Evolutionary conservation across 176 grass and related monocot genomes (phyloP), one percentile per base, ranked within the genome.

Genomic region (Phyllostachys edulis): DNA sequence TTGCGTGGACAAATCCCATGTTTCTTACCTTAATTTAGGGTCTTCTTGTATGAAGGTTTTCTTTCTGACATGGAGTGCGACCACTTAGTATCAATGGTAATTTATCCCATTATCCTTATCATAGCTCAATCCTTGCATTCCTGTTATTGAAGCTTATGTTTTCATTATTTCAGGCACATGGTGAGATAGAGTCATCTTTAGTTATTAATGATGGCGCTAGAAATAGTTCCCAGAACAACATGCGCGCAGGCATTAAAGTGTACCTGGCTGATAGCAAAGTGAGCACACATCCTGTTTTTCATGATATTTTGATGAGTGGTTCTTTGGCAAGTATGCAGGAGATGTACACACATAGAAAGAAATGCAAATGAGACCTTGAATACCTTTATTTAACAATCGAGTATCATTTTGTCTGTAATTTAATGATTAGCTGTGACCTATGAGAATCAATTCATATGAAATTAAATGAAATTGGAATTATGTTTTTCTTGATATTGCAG

Each of bases 1-100:
- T 84, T 73, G 46, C 81, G 52, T 89, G 80, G 82, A 77, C 34
- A 74, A 85, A 78, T 71, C 66, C 77, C 52, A 71, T 83, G 50
- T 80, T 88, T 77, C 90, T 94, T 88, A 71, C 78, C 84, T 90
- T 87, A 91, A 87, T 77, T 87, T 93, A 94, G 92, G 95, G 82
- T 98, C 81, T 98, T 94, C 79, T 90, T 94, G 78, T 98, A 93
- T 89, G 87, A 98, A 94, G 91, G 85, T 88, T 93, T 98, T 90
- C 90, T 94, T 77, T 86, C 90, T 49, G 90, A 94, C 44, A 78
- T 85, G 67, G 95, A 98, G 67, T 91, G 89, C 1, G 72, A 91
- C 69, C 67, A 98, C 71, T 86, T 98, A 73, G 73, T 98, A 79
- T 86, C 92, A 81, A 87, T 87, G 90, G 95, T 98, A 93, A 88